phyloP scores from a whole-genome alignment of 2,329 filamentous ascomycete species.

The Epicoccum sorghinum region DNA sequence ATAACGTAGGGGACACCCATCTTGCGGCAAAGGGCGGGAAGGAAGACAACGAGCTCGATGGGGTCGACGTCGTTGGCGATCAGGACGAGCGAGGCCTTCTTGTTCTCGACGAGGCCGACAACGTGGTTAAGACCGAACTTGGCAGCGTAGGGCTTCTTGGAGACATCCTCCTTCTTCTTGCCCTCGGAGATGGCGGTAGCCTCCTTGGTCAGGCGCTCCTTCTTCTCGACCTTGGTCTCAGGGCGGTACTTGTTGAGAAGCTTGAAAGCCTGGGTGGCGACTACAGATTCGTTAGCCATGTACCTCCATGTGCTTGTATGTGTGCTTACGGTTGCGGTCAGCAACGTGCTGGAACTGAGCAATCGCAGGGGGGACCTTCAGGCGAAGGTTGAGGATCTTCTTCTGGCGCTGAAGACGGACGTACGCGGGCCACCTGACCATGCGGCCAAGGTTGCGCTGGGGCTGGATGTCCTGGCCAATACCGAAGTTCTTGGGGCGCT shows the following conservation, averaged over 20 bases:
- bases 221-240: slow-evolving; percentile 99
- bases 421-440: slow-evolving; percentile 97
- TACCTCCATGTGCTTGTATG: slow-evolving; percentile 60
- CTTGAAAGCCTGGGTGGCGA: slow-evolving; percentile 96
- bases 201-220: slow-evolving; percentile 98
- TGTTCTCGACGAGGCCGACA: slow-evolving; percentile 69
- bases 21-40: slow-evolving; percentile 99
- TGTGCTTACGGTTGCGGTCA: slow-evolving; percentile 47
- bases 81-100: slow-evolving; percentile 97
- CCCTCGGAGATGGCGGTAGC: slow-evolving; percentile 96
- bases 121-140: slow-evolving; percentile 99
- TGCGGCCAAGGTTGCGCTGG: slow-evolving; percentile 75
- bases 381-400: slow-evolving; percentile 96
- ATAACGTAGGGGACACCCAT: slow-evolving; percentile 99
- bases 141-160: slow-evolving; percentile 99
- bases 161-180: slow-evolving; percentile 99
- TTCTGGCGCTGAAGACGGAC: slow-evolving; percentile 94
- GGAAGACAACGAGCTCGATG: slow-evolving; percentile 99
- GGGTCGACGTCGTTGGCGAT: slow-evolving; percentile 99
- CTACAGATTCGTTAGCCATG: slow-evolving; percentile 24
- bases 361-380: slow-evolving; percentile 97
- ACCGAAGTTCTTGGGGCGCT: slow-evolving; percentile 95
- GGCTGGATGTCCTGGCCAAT: slow-evolving; percentile 89
- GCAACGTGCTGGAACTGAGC: slow-evolving; percentile 98
- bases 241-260: slow-evolving; percentile 99